phyloP scores from a whole-genome alignment of 164 flowering plant genomes.

The Tetracentron sinense region DNA sequence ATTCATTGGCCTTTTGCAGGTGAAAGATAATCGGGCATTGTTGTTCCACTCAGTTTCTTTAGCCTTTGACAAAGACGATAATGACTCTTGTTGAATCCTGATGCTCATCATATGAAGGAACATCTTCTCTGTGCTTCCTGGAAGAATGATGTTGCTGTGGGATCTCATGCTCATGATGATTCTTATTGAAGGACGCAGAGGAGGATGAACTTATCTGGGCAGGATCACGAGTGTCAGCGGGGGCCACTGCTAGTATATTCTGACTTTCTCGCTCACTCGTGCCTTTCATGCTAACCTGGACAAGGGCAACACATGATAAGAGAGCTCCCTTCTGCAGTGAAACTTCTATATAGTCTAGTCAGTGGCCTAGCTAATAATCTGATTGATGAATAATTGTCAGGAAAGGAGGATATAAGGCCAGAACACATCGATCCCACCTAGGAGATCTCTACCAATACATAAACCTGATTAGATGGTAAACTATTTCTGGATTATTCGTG shows the following conservation, averaged over 20 bases:
- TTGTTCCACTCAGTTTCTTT: slow-evolving; percentile 41
- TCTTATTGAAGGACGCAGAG: slow-evolving; percentile 21
- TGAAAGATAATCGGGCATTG: slow-evolving; percentile 31
- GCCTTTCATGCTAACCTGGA: slow-evolving; percentile 38
- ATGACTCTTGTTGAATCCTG: slow-evolving; percentile 52
- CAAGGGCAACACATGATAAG: slow-evolving; percentile 13
- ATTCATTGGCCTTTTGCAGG: slow-evolving; percentile 30
- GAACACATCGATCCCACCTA: too few species aligned
- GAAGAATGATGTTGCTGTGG: slow-evolving; percentile 30
- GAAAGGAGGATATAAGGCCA: neutral
- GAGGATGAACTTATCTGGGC: slow-evolving; percentile 19
- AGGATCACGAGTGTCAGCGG: slow-evolving; percentile 19
- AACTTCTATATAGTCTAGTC: neutral
- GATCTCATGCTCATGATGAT: slow-evolving; percentile 27
- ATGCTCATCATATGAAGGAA: slow-evolving; percentile 70
- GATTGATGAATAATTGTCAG: neutral
- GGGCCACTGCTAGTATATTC: neutral
- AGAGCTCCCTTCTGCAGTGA: neutral
- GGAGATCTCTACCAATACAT: neutral
- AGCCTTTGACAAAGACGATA: slow-evolving; percentile 40
- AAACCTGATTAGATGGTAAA: neutral
- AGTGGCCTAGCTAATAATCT: neutral
- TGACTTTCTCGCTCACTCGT: slow-evolving; percentile 26
- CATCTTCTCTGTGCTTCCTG: slow-evolving; percentile 57
- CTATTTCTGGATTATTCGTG: neutral